Evolutionary conservation across 192 early-diverging fungal genomes (phyloP), one percentile per base, ranked within the genome.

Genomic region (Linnemannia schmuckeri): DNA sequence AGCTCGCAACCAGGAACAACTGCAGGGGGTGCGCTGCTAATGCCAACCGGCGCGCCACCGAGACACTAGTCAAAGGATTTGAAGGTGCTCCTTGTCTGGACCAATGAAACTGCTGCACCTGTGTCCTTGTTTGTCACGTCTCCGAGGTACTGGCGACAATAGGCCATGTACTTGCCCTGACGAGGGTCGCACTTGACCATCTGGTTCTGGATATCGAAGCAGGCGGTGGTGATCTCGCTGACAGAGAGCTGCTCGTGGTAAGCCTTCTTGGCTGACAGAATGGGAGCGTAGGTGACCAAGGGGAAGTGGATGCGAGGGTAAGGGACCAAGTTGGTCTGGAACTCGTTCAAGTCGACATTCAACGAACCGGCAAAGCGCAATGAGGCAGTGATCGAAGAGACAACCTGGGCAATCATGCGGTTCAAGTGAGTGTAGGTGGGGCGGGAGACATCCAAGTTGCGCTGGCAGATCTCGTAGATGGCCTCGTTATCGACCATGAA

Each of bases 401-500:
- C 98, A 74, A 99, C 97, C 92, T 99, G 98, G 74, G 98, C 97
- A 88, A 99, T 97, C 88, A 99, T 93, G 79, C 97, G 93, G 94
- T 99, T 99, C 75, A 99, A 91, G 91, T 99, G 98, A 89, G 95
- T 95, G 96, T 98, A 99, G 63, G 97, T 97, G 82, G 98, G 98
- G 76, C 97, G 95, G 82, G 96, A 95, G 91, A 99, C 99, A 93
- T 98, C 98, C 73, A 99, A 91, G 94, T 98, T 99, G 87, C 97
- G 95, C 86, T 96, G 94, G 95, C 98, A 99, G 90, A 99, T 99
- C 87, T 99, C 98, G 91, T 99, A 99, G 89, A 98, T 99, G 88
- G 98, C 98, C 91, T 99, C 97, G 92, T 99, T 99, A 91, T 99
- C 98, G 66, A 99, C 97, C 98, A 99, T 98, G 93, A 99, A 99